Evolutionary conservation across 768 basidiomycete genomes (phyloP).

Genomic region (Lactarius tabidus): DNA sequence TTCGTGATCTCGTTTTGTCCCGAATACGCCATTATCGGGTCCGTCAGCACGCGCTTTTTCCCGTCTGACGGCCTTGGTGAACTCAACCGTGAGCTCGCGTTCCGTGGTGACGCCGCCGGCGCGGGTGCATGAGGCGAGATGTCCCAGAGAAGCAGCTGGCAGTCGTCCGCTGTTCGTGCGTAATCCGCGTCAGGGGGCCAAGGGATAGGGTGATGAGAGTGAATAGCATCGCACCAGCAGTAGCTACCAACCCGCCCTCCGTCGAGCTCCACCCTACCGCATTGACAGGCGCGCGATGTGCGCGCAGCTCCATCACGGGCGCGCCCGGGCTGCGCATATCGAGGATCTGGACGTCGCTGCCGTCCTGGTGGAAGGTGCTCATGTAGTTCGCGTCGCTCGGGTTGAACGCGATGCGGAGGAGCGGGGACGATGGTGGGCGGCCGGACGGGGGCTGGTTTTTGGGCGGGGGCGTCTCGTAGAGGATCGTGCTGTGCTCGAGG

Average conservation of each 20-base stretch:
- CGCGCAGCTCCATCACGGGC: conserved; percentile 88
- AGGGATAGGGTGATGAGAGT: neutral
- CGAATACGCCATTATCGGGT: conserved; percentile 83
- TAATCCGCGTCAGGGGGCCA: neutral
- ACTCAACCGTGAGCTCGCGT: conserved; percentile 64
- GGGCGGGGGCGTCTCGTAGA: conserved; percentile 89
- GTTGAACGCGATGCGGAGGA: conserved; percentile 87
- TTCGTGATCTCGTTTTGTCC: conserved; percentile 75
- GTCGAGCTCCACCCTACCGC: conserved; percentile 88
- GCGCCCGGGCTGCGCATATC: conserved; percentile 97
- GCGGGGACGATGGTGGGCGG: conserved; percentile 72
- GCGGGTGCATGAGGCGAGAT: conserved; percentile 58
- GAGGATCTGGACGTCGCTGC: conserved; percentile 82
- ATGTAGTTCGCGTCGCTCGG: conserved; percentile 92
- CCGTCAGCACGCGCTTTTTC: conserved; percentile 67
- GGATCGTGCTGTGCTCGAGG: conserved; percentile 95
- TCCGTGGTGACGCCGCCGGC: conserved; percentile 61
- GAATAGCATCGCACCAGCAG: conserved; percentile 59
- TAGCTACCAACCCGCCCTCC: conserved; percentile 80
- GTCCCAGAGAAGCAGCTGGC: conserved; percentile 93
- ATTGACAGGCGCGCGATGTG: conserved; percentile 77
- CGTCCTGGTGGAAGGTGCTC: conserved; percentile 96
- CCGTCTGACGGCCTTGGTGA: conserved; percentile 72
- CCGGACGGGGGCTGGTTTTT: conserved; percentile 63
- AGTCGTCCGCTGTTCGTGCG: conserved; percentile 85